These are phyloP conservation scores for Schwanniomyces pseudopolymorphus DNA, from an alignment of 805 yeast species.

Conservation along the genomic window DNA sequence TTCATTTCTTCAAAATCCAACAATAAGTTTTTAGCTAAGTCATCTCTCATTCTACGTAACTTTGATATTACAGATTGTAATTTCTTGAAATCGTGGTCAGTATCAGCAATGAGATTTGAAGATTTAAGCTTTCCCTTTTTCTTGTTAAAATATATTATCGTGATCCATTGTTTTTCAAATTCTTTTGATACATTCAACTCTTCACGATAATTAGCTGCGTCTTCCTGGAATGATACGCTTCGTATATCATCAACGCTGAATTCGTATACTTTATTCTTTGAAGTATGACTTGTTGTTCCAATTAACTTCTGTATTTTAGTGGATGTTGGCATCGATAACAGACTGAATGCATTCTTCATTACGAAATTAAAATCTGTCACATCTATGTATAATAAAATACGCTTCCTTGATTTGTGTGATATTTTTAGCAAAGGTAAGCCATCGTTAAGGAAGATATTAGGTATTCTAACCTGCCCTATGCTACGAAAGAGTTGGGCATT, in stretches of 20 bases:
- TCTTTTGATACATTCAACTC: constrained; percentile 74
- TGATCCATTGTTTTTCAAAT: constrained; percentile 69
- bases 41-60: constrained; percentile 60
- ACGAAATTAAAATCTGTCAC: constrained; percentile 51
- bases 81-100: constrained; percentile 55
- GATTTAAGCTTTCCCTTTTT: constrained; percentile 68
- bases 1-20: constrained; percentile 38
- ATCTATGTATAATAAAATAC: constrained; percentile 57
- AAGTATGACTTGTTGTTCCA: constrained; percentile 13
- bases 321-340: constrained; percentile 10
- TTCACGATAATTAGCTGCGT: constrained; percentile 83
- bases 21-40: constrained; percentile 58
- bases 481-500: constrained; percentile 10
- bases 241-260: constrained; percentile 61
- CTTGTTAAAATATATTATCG: constrained; percentile 67
- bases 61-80: constrained; percentile 59
- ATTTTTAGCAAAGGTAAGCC: constrained; percentile 69
- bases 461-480: constrained; percentile 25
- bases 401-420: constrained; percentile 67
- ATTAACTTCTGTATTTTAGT: constrained; percentile 15
- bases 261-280: constrained; percentile 32
- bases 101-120: constrained; percentile 73
- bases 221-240: constrained; percentile 59
- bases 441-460: constrained; percentile 47
- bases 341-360: constrained; percentile 46